These are phyloP conservation scores for Primulina tabacum DNA, from an alignment of 257 asterid species.

Conservation along the genomic window DNA sequence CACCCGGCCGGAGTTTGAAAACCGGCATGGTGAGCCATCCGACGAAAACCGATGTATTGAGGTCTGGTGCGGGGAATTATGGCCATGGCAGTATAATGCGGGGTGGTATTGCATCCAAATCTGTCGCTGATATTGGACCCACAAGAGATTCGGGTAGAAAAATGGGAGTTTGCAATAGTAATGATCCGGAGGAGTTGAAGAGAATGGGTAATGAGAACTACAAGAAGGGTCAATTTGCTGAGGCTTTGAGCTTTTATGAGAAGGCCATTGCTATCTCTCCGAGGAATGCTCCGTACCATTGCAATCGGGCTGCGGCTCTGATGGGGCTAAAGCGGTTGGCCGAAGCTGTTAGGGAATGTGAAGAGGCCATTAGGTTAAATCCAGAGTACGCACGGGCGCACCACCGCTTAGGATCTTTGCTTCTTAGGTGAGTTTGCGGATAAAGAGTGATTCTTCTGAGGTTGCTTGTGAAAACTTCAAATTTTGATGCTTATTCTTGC, in stretches of 20 bases:
- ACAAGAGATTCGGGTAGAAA: conserved; percentile 32
- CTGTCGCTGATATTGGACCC: conserved; percentile 27
- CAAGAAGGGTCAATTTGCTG: conserved; percentile 55
- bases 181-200: conserved; percentile 85
- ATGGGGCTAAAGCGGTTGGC: conserved; percentile 55
- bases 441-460: conserved; percentile 21
- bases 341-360: conserved; percentile 79
- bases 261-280: conserved; percentile 71
- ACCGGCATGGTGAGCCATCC: conserved; percentile 53
- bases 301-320: conserved; percentile 79
- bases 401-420: conserved; percentile 79
- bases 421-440: conserved; percentile 63
- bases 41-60: conserved; percentile 54
- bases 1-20: conserved; percentile 59
- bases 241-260: conserved; percentile 71
- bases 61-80: conserved; percentile 56
- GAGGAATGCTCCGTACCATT: conserved; percentile 65
- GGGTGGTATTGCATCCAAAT: conserved; percentile 41
- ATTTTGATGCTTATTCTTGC: conserved; percentile 25
- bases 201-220: conserved; percentile 71
- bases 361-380: conserved; percentile 84
- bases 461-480: conserved; percentile 22
- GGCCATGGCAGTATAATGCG: conserved; percentile 90
- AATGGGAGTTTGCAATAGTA: conserved; percentile 23
- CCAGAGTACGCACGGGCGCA: conserved; percentile 81